These are phyloP conservation scores for Bondarzewia mesenterica DNA, from an alignment of 1,284 basidiomycete species.

Conservation along the genomic window DNA sequence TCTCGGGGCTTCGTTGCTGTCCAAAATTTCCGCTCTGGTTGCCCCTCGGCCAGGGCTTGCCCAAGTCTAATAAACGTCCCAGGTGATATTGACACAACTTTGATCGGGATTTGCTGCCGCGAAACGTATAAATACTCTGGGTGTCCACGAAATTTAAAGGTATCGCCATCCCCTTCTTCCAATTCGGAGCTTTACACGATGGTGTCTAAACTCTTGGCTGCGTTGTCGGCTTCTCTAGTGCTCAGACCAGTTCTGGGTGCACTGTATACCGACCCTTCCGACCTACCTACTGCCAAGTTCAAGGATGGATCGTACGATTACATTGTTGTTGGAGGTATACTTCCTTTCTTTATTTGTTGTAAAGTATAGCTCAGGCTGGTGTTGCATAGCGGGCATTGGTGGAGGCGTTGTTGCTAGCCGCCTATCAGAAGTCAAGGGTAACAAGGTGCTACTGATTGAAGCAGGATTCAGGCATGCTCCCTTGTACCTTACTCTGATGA, in stretches of 20 bases:
- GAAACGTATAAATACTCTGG: too few relatives aligned
- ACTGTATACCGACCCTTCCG: background rate
- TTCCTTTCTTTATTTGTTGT: background rate
- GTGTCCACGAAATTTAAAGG: too few relatives aligned
- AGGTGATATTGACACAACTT: background rate
- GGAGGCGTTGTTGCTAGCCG: slow-evolving; percentile 14
- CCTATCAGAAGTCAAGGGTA: slow-evolving; percentile 12
- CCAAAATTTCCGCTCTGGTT: too few relatives aligned
- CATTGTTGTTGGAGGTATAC: slow-evolving; percentile 2
- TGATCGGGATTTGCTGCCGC: too few relatives aligned
- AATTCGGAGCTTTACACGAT: background rate
- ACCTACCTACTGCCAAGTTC: background rate
- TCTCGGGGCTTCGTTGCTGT: background rate
- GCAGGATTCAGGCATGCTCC: slow-evolving; percentile 10
- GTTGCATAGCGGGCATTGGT: slow-evolving; percentile 9
- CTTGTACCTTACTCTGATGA: background rate
- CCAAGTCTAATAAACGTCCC: background rate
- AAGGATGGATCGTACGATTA: slow-evolving; percentile 6
- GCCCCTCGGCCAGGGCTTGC: background rate
- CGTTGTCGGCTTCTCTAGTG: background rate
- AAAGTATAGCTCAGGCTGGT: background rate
- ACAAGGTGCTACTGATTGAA: slow-evolving; percentile 16
- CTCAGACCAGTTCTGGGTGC: background rate
- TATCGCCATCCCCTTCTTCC: background rate
- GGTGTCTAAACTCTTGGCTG: background rate